Conservation (phyloP, 495 filamentous ascomycete species). For the Echria macrotheca region DNA sequence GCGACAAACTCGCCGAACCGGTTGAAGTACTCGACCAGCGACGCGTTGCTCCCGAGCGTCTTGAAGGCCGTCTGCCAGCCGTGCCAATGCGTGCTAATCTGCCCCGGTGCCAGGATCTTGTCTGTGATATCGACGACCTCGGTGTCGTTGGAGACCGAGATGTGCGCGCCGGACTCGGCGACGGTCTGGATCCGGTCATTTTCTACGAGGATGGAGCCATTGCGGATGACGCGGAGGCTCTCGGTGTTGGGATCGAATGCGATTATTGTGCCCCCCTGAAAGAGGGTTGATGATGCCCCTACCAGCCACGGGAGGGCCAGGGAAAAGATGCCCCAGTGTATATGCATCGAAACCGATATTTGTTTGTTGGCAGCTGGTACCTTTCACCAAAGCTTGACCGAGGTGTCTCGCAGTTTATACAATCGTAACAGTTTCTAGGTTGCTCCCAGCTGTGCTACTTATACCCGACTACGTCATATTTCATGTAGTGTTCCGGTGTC, state of each 20-base stretch:
- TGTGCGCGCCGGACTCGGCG: slow-evolving; percentile 2
- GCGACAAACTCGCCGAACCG: slow-evolving; percentile 21
- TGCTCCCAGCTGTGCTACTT: no score
- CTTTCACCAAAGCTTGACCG: no score
- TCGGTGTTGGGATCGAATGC: slow-evolving; percentile 32
- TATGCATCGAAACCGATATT: no score
- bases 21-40: slow-evolving; percentile 26
- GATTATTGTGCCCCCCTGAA: slow-evolving; percentile 39
- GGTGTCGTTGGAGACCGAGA: slow-evolving; percentile 15
- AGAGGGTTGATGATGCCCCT: slow-evolving; percentile 25
- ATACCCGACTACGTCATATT: no score
- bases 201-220: slow-evolving; percentile 35
- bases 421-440: no score
- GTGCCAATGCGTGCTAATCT: slow-evolving; percentile 51
- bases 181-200: slow-evolving; percentile 37
- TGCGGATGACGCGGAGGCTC: slow-evolving; percentile 31
- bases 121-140: slow-evolving; percentile 21
- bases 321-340: background rate
- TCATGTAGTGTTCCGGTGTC: no score
- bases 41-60: slow-evolving; percentile 30
- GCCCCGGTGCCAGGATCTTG: slow-evolving; percentile 43
- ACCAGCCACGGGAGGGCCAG: background rate
- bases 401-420: no score
- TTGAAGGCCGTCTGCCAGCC: slow-evolving; percentile 47
- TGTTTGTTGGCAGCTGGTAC: no score